Percentiles rank a stretch among this genome's conserved stretches.
phyloP scores from a whole-genome alignment of 192 early-diverging fungal species.

The Paraglomus occultum region DNA sequence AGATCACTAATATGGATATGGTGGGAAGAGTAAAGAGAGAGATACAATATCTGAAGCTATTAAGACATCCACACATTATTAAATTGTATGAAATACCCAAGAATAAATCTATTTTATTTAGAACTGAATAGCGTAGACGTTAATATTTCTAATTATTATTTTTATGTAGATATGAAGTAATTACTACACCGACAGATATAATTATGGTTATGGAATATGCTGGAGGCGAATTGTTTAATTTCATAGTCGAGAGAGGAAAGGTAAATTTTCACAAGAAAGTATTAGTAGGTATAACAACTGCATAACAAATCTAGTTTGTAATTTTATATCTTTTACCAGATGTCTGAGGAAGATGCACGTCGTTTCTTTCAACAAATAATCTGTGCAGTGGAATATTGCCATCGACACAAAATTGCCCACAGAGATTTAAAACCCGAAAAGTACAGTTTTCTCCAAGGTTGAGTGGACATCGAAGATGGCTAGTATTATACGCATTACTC shows the following conservation, averaged over 20 bases:
- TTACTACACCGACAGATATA: slow-evolving; percentile 93
- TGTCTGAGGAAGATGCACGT: slow-evolving; percentile 83
- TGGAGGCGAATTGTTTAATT: slow-evolving; percentile 81
- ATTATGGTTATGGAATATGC: slow-evolving; percentile 95
- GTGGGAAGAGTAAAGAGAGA: slow-evolving; percentile 92
- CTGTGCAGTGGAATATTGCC: slow-evolving; percentile 92
- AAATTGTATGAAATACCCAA: slow-evolving; percentile 69
- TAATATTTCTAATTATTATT: too few species aligned
- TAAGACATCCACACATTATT: slow-evolving; percentile 98
- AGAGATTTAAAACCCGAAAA: slow-evolving; percentile 86
- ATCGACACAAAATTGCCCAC: slow-evolving; percentile 87
- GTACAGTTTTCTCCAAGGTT: slow-evolving; percentile 27
- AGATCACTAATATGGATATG: slow-evolving; percentile 95
- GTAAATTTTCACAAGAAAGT: slow-evolving; percentile 33
- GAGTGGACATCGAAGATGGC: not conserved
- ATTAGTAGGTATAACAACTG: not conserved
- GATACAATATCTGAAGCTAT: slow-evolving; percentile 92
- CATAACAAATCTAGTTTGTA: not conserved
- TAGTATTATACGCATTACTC: not conserved
- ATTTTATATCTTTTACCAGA: slow-evolving; percentile 37
- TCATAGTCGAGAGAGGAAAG: slow-evolving; percentile 76
- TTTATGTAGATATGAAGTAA: slow-evolving; percentile 83
- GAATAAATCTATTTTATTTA: too few species aligned
- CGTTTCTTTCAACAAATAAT: slow-evolving; percentile 97
- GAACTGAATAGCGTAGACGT: too few species aligned